phyloP scores from a whole-genome alignment of 106 monocot species.

The Acanthochlamys bracteata region DNA sequence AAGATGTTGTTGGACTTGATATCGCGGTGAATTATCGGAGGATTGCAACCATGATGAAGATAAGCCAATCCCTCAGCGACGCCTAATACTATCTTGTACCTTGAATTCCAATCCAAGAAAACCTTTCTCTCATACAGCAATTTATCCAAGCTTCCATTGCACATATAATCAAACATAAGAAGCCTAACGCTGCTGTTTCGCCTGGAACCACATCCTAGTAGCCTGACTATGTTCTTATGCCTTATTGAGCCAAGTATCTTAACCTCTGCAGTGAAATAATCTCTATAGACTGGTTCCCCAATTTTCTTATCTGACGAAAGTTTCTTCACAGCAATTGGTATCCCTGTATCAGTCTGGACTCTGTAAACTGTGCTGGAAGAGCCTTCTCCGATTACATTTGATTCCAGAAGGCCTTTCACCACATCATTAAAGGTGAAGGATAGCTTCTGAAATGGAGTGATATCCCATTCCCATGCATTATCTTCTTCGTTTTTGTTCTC shows the following conservation, averaged over 20 bases:
- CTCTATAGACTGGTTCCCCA: conserved; percentile 4
- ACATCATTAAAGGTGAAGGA: conserved; percentile 11
- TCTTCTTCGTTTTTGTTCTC: conserved; percentile 4
- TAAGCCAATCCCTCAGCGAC: conserved; percentile 20
- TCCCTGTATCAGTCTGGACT: conserved; percentile 8
- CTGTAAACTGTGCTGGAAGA: conserved; percentile 18
- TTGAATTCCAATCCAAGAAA: conserved; percentile 8
- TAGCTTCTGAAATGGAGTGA: conserved; percentile 24
- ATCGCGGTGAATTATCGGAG: conserved; percentile 23
- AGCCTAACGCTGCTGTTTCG: not conserved
- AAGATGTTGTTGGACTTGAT: conserved; percentile 23
- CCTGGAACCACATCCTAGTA: conserved; percentile 13
- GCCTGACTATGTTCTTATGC: conserved; percentile 27
- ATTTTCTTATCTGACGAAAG: conserved; percentile 2
- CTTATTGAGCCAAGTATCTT: conserved; percentile 14
- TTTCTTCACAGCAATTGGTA: conserved; percentile 16
- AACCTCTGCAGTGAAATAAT: conserved; percentile 17
- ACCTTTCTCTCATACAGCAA: conserved; percentile 13
- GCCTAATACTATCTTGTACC: conserved; percentile 24
- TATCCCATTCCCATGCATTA: conserved; percentile 9
- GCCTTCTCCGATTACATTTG: conserved; percentile 19
- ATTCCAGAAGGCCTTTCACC: conserved; percentile 7
- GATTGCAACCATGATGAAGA: conserved; percentile 29
- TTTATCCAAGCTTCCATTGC: conserved; percentile 20
- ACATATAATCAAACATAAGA: conserved; percentile 20